A percentile compares a stretch with the other conserved stretches of the same genome.
These are phyloP conservation scores for Litchi chinensis DNA, from an alignment of 345 rosid species.

Conservation along the genomic window DNA sequence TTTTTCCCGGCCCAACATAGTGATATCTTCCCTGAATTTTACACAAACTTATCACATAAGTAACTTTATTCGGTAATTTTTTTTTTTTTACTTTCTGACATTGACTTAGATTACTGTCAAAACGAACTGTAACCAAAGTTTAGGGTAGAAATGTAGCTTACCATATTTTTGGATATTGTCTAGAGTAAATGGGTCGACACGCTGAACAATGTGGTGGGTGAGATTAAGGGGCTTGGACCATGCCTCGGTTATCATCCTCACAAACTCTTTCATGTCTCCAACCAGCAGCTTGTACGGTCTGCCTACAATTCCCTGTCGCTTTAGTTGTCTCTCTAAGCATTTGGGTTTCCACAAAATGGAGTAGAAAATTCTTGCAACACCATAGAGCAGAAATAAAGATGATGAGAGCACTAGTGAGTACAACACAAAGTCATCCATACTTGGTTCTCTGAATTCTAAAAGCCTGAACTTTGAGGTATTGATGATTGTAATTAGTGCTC, in stretches of 20 bases:
- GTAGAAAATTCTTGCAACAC: conserved; percentile 15
- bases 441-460: not conserved
- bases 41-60: not conserved
- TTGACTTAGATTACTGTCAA: too few relatives aligned
- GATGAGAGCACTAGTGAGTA: not conserved
- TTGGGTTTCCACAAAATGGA: conserved; percentile 48
- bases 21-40: conserved; percentile 45
- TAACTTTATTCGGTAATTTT: not conserved
- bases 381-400: conserved; percentile 18
- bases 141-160: conserved; percentile 1
- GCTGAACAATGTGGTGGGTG: conserved; percentile 36
- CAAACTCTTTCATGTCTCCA: conserved; percentile 43
- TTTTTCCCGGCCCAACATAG: conserved; percentile 45
- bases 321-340: conserved; percentile 34
- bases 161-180: conserved; percentile 40
- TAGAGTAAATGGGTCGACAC: conserved; percentile 40
- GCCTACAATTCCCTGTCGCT: conserved; percentile 44
- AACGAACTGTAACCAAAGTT: not conserved
- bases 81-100: too few relatives aligned
- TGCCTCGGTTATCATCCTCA: conserved; percentile 35
- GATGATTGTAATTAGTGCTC: not conserved
- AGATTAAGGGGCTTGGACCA: conserved; percentile 43
- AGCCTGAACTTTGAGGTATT: not conserved
- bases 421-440: not conserved
- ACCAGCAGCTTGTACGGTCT: conserved; percentile 37